Base-by-base conservation (phyloP, 139 green algal species). In the Auxenochlorella pyrenoidosa region DNA sequence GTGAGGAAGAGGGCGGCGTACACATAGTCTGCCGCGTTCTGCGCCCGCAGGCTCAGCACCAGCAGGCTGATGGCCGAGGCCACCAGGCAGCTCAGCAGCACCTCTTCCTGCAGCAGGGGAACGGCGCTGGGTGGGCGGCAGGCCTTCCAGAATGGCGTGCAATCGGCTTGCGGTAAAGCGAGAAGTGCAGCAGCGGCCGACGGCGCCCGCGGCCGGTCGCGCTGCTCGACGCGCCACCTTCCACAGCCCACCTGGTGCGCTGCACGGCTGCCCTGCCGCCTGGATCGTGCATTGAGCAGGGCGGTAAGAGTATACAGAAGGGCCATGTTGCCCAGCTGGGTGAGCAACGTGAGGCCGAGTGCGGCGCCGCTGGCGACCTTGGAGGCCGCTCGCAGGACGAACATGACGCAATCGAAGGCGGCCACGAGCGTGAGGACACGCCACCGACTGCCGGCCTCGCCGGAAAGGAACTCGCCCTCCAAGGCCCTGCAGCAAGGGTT, bases 1-100 rank as follows among this genome's bases (percentile, higher is more conserved):
- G 97, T 97, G 63, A 98, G 91, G 88, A 98, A 98, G 84, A 93
- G 95, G 21, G 88, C 89, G 43, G 90, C 90, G n/a, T 94, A 96
- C 21, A 96, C 93, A 38, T 95, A 97, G 84, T 96, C 94, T 28
- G 85, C 41, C 4, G 75, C 51, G 28, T 72, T 77, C 28, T 41
- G 32, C 4, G 63, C 41, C 19, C 76, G 70, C 73, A 83, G 76
- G 34, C 73, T 44, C 32, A 84, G 85, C 82, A 88, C 19, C 80
- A 86, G 40, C 32, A 83, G 2, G 73, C 60, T 65, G 32, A 90
- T 84, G 43, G 59, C 73, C 30, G 28, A 68, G 10, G 88, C 41
- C 8, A 83, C 75, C 47, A 97, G 79, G 44, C 82, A 80, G 8
- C 92, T 90, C 70, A 97, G 89, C 83, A 97, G 75, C 30, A 92